Percentiles rank a stretch among this genome's conserved stretches.
phyloP scores from a whole-genome alignment of 257 asterid genomes.

The Phtheirospermum japonicum region DNA sequence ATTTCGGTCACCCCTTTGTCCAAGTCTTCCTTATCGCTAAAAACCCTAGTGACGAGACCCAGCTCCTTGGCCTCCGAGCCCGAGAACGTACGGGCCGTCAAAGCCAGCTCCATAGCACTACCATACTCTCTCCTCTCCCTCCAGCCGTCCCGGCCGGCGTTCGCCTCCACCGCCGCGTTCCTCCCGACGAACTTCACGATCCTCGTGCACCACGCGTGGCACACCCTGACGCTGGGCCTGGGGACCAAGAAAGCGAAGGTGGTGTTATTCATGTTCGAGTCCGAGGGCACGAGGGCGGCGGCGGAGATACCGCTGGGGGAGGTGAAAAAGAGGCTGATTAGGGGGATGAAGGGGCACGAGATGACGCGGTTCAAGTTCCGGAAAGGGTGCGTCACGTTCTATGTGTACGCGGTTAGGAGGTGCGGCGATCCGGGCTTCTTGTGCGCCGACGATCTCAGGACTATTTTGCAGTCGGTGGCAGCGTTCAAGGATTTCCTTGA shows the following conservation, averaged over 20 bases:
- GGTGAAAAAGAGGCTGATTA: slow-evolving; percentile 71
- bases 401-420: slow-evolving; percentile 81
- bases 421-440: slow-evolving; percentile 56
- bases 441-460: slow-evolving; percentile 71
- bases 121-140: slow-evolving; percentile 91
- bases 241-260: slow-evolving; percentile 93
- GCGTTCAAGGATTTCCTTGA: slow-evolving; percentile 89
- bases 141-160: slow-evolving; percentile 41
- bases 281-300: slow-evolving; percentile 58
- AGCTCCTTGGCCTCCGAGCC: slow-evolving; percentile 74
- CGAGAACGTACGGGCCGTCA: slow-evolving; percentile 66
- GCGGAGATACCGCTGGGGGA: slow-evolving; percentile 91
- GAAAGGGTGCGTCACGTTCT: slow-evolving; percentile 86
- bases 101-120: slow-evolving; percentile 78
- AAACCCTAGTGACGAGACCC: slow-evolving; percentile 62
- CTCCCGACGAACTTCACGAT: slow-evolving; percentile 94
- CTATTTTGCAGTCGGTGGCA: slow-evolving; percentile 65
- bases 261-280: slow-evolving; percentile 74
- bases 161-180: slow-evolving; percentile 75
- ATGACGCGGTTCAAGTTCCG: slow-evolving; percentile 89
- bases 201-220: slow-evolving; percentile 98
- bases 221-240: slow-evolving; percentile 83
- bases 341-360: slow-evolving; percentile 66
- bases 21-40: slow-evolving; percentile 47
- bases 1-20: slow-evolving; percentile 50